These are phyloP conservation scores for Pachyrhizus erosus DNA, from an alignment of 306 rosid genomes.

Conservation along the genomic window DNA sequence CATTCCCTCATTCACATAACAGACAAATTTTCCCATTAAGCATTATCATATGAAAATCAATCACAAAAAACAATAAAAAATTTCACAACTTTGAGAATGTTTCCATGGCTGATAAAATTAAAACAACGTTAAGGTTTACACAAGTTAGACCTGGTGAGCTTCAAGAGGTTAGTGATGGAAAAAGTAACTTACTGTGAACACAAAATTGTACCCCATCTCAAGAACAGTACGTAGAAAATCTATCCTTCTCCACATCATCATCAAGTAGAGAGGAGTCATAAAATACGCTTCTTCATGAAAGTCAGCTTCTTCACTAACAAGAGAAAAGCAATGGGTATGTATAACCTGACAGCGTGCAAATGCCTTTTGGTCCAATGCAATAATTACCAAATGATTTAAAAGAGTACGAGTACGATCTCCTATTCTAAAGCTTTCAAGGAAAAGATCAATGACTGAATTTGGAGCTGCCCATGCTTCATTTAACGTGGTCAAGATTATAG, in stretches of 20 bases:
- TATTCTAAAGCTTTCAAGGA: conserved; percentile 90
- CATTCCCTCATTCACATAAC: conserved; percentile 27
- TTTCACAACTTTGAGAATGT: conserved; percentile 9
- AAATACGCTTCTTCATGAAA: conserved; percentile 80
- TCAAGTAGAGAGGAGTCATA: conserved; percentile 88
- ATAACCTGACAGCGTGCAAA: conserved; percentile 75
- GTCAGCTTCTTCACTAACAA: conserved; percentile 73
- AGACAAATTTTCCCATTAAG: conserved; percentile 20
- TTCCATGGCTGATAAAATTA: conserved; percentile 23
- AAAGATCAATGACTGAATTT: conserved; percentile 80
- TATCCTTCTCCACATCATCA: conserved; percentile 97
- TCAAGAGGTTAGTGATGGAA: conserved; percentile 36
- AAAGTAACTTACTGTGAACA: conserved; percentile 78
- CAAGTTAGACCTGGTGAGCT: conserved; percentile 23
- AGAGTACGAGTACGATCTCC: conserved; percentile 71
- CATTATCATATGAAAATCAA: conserved; percentile 33
- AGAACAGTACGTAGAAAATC: conserved; percentile 87
- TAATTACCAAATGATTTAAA: conserved; percentile 81
- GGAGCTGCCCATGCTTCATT: conserved; percentile 98
- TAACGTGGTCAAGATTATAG: conserved; percentile 89
- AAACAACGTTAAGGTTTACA: background rate
- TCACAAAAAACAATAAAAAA: conserved; percentile 21
- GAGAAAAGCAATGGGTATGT: conserved; percentile 78
- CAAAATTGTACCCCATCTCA: conserved; percentile 92
- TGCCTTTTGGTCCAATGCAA: conserved; percentile 83